These are phyloP conservation scores for Mortierella sp. DNA, from an alignment of 371 early-diverging fungal genomes.

Conservation along the genomic window DNA sequence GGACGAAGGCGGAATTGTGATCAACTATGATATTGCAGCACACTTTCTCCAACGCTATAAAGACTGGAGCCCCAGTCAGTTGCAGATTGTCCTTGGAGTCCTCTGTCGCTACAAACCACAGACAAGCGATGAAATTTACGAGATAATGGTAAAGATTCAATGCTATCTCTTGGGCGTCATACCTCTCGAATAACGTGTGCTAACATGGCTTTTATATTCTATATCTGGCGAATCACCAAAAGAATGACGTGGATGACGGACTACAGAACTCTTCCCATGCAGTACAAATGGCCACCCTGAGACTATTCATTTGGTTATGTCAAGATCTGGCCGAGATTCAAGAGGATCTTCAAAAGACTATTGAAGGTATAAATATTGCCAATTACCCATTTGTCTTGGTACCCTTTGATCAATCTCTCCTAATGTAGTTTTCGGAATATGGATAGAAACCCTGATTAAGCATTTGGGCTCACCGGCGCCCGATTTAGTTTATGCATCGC, in stretches of 20 bases:
- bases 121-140: conserved; percentile 41
- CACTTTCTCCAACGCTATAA: conserved; percentile 32
- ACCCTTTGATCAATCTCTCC: background rate
- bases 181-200: background rate
- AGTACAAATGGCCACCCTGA: conserved; percentile 48
- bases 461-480: conserved; percentile 30
- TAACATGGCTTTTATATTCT: background rate
- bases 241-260: conserved; percentile 49
- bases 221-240: background rate
- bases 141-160: conserved; percentile 36
- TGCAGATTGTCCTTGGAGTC: conserved; percentile 34
- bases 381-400: background rate
- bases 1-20: conserved; percentile 46
- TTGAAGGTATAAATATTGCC: conserved; percentile 30
- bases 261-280: conserved; percentile 35
- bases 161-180: background rate
- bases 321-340: conserved; percentile 47
- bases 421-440: background rate
- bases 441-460: conserved; percentile 37
- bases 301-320: conserved; percentile 46
- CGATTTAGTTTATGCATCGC: conserved; percentile 38
- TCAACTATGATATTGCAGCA: conserved; percentile 27
- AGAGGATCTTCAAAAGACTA: conserved; percentile 40
- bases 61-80: conserved; percentile 36
- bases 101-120: conserved; percentile 41